Conservation (phyloP, 257 asterid genomes). For the Ehretia macrophylla region DNA sequence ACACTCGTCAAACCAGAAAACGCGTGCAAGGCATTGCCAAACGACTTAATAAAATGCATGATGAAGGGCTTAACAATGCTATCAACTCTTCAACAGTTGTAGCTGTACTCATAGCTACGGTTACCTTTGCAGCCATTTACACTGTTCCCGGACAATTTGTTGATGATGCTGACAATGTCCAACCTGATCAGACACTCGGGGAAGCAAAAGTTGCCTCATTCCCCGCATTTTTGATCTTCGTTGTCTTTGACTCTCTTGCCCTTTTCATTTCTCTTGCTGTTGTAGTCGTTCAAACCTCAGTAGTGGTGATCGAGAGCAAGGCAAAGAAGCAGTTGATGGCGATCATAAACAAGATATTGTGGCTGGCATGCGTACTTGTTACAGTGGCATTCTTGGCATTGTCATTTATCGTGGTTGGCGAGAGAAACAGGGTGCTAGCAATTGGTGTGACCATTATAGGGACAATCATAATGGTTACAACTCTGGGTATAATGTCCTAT, state of each 20-base stretch:
- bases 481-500: slow-evolving; percentile 46
- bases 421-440: slow-evolving; percentile 38
- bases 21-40: slow-evolving; percentile 45
- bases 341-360: slow-evolving; percentile 48
- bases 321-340: slow-evolving; percentile 63
- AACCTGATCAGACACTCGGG: slow-evolving; percentile 37
- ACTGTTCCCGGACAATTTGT: slow-evolving; percentile 45
- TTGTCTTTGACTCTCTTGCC: slow-evolving; percentile 42
- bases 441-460: slow-evolving; percentile 49
- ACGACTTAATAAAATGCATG: slow-evolving; percentile 44
- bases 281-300: slow-evolving; percentile 48
- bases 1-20: slow-evolving; percentile 36
- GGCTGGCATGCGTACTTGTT: slow-evolving; percentile 47
- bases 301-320: slow-evolving; percentile 43
- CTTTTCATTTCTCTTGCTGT: slow-evolving; percentile 49
- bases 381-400: slow-evolving; percentile 45
- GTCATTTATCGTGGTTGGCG: slow-evolving; percentile 39
- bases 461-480: slow-evolving; percentile 39
- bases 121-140: slow-evolving; percentile 48
- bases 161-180: slow-evolving; percentile 27
- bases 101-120: slow-evolving; percentile 52
- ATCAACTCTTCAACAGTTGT: slow-evolving; percentile 50
- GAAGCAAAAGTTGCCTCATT: slow-evolving; percentile 46
- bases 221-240: slow-evolving; percentile 33
- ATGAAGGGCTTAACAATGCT: slow-evolving; percentile 51